A percentile compares a stretch with the other conserved stretches of the same genome.
Evolutionary conservation across 2,329 filamentous ascomycete genomes (phyloP).

Genomic region (Rosellinia necatrix): DNA sequence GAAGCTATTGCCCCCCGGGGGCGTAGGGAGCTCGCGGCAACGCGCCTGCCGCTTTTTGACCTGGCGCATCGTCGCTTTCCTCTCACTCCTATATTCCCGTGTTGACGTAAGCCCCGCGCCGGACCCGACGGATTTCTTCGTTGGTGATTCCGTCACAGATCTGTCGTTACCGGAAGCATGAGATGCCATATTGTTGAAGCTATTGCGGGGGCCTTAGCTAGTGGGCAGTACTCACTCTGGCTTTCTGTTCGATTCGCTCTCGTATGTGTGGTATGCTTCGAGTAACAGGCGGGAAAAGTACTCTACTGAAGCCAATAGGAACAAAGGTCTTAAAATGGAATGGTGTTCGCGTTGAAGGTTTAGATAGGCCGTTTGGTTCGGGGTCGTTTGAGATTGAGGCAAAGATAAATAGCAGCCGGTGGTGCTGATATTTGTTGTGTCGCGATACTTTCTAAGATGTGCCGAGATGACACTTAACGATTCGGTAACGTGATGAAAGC

Average conservation of each 20-base stretch:
- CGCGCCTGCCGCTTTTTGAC: constrained; percentile 10
- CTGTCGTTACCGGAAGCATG: not conserved
- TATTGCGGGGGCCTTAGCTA: too few relatives aligned
- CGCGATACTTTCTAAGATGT: too few relatives aligned
- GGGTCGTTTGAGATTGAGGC: too few relatives aligned
- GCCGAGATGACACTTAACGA: too few relatives aligned
- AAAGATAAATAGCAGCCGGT: too few relatives aligned
- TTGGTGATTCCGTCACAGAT: not conserved
- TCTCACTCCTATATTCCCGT: constrained; percentile 7
- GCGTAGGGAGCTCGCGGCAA: constrained; percentile 20
- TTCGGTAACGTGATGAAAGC: too few relatives aligned
- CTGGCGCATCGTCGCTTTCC: not conserved
- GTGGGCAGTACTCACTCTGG: too few relatives aligned
- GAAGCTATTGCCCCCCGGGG: constrained; percentile 8
- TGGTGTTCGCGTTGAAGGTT: too few relatives aligned
- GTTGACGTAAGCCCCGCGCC: constrained; percentile 6
- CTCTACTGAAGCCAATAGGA: too few relatives aligned
- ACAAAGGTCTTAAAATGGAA: too few relatives aligned
- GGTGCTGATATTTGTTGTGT: too few relatives aligned
- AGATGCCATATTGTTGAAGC: not conserved
- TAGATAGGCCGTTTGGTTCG: too few relatives aligned
- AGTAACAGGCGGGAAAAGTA: not conserved
- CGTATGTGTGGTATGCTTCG: not conserved
- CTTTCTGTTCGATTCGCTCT: not conserved
- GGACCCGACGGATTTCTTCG: not conserved